Conservation (phyloP, 1,284 basidiomycete genomes). For the Coniferiporia sulphurascens region DNA sequence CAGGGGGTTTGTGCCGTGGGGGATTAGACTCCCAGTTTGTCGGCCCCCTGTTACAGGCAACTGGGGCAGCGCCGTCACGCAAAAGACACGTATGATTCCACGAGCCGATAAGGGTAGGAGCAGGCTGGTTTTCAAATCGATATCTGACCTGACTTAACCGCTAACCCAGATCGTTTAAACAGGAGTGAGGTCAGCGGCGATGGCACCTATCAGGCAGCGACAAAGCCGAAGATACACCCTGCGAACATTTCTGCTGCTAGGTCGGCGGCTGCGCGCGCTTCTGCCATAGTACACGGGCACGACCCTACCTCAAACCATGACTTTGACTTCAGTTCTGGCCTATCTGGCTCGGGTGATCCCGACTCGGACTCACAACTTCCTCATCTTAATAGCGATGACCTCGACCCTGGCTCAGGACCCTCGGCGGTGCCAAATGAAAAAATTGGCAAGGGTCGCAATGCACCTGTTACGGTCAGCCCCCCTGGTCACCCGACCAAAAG, state of each 20-base stretch:
- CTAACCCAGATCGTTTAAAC: too few relatives aligned
- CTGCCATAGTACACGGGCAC: slow-evolving; percentile 6
- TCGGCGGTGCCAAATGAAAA: neutral
- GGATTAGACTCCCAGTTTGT: slow-evolving; percentile 20
- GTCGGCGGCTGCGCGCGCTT: slow-evolving; percentile 13
- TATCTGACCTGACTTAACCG: too few relatives aligned
- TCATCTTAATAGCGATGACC: neutral
- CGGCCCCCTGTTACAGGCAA: too few relatives aligned
- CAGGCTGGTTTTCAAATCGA: too few relatives aligned
- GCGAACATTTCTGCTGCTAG: slow-evolving; percentile 5
- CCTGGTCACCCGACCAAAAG: neutral
- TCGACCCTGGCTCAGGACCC: neutral
- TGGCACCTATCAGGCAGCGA: neutral
- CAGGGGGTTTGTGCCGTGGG: slow-evolving; percentile 32
- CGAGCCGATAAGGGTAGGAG: too few relatives aligned
- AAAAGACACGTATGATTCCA: too few relatives aligned
- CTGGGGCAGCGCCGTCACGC: too few relatives aligned
- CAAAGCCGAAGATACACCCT: neutral
- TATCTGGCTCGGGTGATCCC: neutral
- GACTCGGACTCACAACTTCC: neutral
- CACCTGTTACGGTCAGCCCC: neutral
- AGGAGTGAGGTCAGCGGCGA: neutral
- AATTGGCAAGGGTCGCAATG: neutral
- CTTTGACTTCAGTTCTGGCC: neutral
- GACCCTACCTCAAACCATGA: neutral